Evolutionary conservation across 768 basidiomycete genomes (phyloP), one percentile per base, ranked within the genome.

Genomic region (Cystobasidium ongulense): DNA sequence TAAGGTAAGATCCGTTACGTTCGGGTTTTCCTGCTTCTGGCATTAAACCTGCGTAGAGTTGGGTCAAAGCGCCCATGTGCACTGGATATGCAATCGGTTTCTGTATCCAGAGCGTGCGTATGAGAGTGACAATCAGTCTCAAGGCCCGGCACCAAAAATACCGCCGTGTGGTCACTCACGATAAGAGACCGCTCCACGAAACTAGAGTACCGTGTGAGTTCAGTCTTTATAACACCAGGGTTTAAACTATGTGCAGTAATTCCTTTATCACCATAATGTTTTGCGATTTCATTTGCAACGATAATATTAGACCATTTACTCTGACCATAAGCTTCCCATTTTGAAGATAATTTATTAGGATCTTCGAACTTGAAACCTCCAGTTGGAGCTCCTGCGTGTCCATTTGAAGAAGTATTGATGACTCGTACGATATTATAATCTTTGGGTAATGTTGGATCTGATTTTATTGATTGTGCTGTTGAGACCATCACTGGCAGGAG

Each of bases 301-400:
- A 76, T 36, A 50, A 77, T 63, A 75, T 77, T 77, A 27, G 73
- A 71, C 59, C 75, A 52, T 74, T 77, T 77, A 13, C 54, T 53
- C 43, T 76, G 75, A n/a, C 68, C 75, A 66, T 77, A 77, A 3
- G 74, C 39, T 25, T 25, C 39, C 21, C 53, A 27, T 18, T 41
- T 62, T 29, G 43, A 17, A 50, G 41, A 50, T 33, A 41, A 13
- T 10, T 46, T 46, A 38, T 64, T 74, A 27, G 73, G 68, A 36
- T 64, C 57, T n/a, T 77, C 73, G 21, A 53, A 74, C 18, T 66
- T 27, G 41, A 77, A 36, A 0, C 75, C 75, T n/a, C 53, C 75
- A 1, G 18, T 25, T 0, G 73, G 73, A 13, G 68, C 67, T 21
- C 65, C 41, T n/a, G 23, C 27, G 38, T 76, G 75, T 13, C 27